A percentile compares a stretch with the other conserved stretches of the same genome.
Evolutionary conservation across 139 green algal species (phyloP).

Genomic region (Chlamydomonas incerta): DNA sequence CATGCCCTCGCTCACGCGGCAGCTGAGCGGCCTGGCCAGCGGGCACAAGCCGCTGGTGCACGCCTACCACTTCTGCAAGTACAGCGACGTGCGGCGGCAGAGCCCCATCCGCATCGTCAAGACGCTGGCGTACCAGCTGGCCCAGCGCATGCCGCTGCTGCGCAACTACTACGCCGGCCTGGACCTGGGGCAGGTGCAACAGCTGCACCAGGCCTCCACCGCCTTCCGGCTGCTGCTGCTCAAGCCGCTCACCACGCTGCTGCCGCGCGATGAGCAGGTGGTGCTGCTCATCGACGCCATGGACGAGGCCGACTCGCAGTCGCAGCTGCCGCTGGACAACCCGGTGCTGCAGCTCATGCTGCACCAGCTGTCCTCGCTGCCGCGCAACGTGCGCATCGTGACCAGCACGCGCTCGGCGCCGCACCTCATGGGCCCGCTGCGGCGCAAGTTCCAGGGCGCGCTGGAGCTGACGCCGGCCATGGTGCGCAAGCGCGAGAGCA

Average conservation of each 20-base stretch:
- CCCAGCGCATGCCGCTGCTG: conserved; percentile 34
- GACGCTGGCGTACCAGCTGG: conserved; percentile 43
- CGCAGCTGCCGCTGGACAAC: conserved; percentile 40
- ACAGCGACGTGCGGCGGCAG: conserved; percentile 31
- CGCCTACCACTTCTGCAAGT: conserved; percentile 47
- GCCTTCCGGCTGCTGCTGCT: conserved; percentile 38
- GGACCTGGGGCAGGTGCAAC: conserved; percentile 36
- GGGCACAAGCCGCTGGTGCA: neutral
- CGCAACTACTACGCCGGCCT: conserved; percentile 30
- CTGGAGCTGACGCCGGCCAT: conserved; percentile 38
- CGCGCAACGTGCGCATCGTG: conserved; percentile 36
- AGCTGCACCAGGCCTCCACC: conserved; percentile 40
- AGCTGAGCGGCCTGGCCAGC: conserved; percentile 13
- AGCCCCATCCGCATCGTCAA: conserved; percentile 43
- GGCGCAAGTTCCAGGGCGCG: conserved; percentile 38
- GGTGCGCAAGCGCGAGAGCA: conserved; percentile 22
- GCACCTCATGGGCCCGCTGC: conserved; percentile 34
- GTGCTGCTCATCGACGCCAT: conserved; percentile 39
- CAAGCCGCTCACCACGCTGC: conserved; percentile 39
- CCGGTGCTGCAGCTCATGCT: conserved; percentile 40
- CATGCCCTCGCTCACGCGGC: neutral
- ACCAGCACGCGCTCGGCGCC: conserved; percentile 33
- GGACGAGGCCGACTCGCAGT: conserved; percentile 32
- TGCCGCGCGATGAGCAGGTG: conserved; percentile 39
- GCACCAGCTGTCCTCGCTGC: conserved; percentile 39